These are phyloP conservation scores for Aspergillus biplanus DNA, from an alignment of 495 filamentous ascomycete genomes.

Conservation along the genomic window DNA sequence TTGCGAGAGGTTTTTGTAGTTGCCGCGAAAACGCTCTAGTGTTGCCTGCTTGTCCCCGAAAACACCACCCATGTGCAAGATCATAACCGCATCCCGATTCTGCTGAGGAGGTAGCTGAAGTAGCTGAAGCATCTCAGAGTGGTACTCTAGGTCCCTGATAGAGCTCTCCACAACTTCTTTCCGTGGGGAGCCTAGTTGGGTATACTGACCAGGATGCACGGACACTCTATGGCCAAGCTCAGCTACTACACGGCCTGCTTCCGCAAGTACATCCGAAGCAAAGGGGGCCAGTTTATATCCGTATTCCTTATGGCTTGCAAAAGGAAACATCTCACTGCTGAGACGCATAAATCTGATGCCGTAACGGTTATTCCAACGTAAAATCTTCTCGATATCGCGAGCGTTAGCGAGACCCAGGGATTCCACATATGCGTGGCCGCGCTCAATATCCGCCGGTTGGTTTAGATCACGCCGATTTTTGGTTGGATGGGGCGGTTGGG, in stretches of 20 bases:
- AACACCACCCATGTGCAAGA: slow-evolving; percentile 90
- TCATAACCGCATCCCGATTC: slow-evolving; percentile 90
- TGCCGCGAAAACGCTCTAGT: slow-evolving; percentile 77
- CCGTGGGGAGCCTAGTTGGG: slow-evolving; percentile 82
- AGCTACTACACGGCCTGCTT: slow-evolving; percentile 77
- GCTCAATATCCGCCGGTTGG: slow-evolving; percentile 61
- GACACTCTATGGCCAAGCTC: slow-evolving; percentile 85
- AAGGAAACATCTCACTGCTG: slow-evolving; percentile 96
- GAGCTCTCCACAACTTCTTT: slow-evolving; percentile 74
- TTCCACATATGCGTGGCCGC: slow-evolving; percentile 75
- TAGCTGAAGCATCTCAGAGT: slow-evolving; percentile 81
- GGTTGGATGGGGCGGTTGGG: slow-evolving; percentile 73
- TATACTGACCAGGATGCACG: slow-evolving; percentile 92
- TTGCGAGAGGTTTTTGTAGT: slow-evolving; percentile 67
- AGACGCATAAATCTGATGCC: slow-evolving; percentile 91
- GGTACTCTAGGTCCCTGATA: slow-evolving; percentile 84
- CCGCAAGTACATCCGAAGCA: slow-evolving; percentile 74
- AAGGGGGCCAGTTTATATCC: slow-evolving; percentile 89
- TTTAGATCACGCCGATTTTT: slow-evolving; percentile 82
- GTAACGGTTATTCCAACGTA: slow-evolving; percentile 93
- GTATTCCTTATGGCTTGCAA: slow-evolving; percentile 84
- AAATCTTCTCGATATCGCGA: slow-evolving; percentile 78
- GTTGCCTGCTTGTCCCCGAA: slow-evolving; percentile 89
- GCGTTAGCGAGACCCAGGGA: slow-evolving; percentile 80
- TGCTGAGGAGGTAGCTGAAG: slow-evolving; percentile 79